Conservation (phyloP, 2,329 filamentous ascomycete species). For the Aspergillus novoparasiticus region DNA sequence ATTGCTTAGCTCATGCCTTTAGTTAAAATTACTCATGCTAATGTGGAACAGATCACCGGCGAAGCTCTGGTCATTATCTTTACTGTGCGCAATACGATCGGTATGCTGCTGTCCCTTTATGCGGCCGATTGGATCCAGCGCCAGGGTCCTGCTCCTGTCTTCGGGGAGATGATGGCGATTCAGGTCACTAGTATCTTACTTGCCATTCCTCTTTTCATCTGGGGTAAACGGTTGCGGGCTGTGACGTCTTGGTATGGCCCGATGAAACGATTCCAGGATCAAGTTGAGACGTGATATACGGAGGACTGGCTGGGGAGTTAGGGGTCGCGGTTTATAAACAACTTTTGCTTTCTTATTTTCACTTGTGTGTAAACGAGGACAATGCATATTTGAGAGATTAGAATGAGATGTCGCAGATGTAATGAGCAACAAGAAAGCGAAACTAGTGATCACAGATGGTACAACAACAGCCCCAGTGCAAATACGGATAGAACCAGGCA, state of each 20-base stretch:
- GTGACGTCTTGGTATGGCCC: conserved; percentile 28
- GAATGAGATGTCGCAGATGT: not conserved
- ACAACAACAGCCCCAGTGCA: not conserved
- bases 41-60: conserved; percentile 22
- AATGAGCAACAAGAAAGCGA: not conserved
- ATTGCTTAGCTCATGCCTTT: not conserved
- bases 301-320: not conserved
- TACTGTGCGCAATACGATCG: conserved; percentile 31
- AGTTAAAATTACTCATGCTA: not conserved
- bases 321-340: not conserved
- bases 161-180: conserved; percentile 31
- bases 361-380: not conserved
- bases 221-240: conserved; percentile 20
- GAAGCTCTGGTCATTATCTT: conserved; percentile 32
- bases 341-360: not conserved
- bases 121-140: conserved; percentile 27
- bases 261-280: conserved; percentile 24
- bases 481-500: not conserved
- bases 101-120: conserved; percentile 30
- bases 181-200: conserved; percentile 24
- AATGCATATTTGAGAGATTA: not conserved
- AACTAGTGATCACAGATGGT: not conserved
- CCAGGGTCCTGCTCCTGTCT: conserved; percentile 25
- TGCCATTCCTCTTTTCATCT: conserved; percentile 27
- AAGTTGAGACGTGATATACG: not conserved